These are phyloP conservation scores for Pichia membranifaciens DNA, from an alignment of 805 yeast genomes.

Conservation along the genomic window DNA sequence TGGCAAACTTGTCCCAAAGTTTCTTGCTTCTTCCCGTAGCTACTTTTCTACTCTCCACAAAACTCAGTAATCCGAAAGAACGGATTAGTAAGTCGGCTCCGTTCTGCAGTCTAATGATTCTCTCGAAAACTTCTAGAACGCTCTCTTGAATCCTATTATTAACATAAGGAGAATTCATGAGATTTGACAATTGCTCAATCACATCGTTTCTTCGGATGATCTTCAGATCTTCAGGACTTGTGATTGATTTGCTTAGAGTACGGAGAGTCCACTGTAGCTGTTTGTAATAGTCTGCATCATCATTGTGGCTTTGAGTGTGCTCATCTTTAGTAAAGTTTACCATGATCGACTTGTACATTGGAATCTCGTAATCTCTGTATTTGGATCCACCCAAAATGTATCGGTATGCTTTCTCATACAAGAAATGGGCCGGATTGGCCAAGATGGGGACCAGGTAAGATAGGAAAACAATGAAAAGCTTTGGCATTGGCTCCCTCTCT, in stretches of 20 bases:
- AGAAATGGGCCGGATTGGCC: slow-evolving; percentile 62
- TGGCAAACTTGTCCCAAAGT: neutral
- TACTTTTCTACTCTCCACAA: slow-evolving; percentile 29
- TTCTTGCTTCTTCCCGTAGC: neutral
- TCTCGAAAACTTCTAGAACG: slow-evolving; percentile 38
- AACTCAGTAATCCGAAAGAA: slow-evolving; percentile 44
- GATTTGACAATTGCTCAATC: slow-evolving; percentile 61
- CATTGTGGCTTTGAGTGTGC: slow-evolving; percentile 21
- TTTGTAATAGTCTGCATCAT: slow-evolving; percentile 46
- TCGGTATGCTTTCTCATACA: slow-evolving; percentile 66
- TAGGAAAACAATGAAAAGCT: slow-evolving; percentile 49
- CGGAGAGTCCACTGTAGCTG: slow-evolving; percentile 65
- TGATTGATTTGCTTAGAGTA: slow-evolving; percentile 42
- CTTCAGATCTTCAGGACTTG: slow-evolving; percentile 45
- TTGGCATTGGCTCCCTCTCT: slow-evolving; percentile 26
- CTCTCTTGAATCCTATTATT: slow-evolving; percentile 34
- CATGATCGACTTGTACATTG: slow-evolving; percentile 39
- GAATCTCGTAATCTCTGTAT: slow-evolving; percentile 37
- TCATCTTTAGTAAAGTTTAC: slow-evolving; percentile 23
- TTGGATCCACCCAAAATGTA: slow-evolving; percentile 57
- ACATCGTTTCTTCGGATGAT: slow-evolving; percentile 48
- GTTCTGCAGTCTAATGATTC: slow-evolving; percentile 46
- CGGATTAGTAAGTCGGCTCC: slow-evolving; percentile 57
- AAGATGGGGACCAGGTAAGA: slow-evolving; percentile 54
- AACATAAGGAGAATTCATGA: slow-evolving; percentile 46